phyloP scores from a whole-genome alignment of 441 rosid genomes.

The Eutrema salsugineum region DNA sequence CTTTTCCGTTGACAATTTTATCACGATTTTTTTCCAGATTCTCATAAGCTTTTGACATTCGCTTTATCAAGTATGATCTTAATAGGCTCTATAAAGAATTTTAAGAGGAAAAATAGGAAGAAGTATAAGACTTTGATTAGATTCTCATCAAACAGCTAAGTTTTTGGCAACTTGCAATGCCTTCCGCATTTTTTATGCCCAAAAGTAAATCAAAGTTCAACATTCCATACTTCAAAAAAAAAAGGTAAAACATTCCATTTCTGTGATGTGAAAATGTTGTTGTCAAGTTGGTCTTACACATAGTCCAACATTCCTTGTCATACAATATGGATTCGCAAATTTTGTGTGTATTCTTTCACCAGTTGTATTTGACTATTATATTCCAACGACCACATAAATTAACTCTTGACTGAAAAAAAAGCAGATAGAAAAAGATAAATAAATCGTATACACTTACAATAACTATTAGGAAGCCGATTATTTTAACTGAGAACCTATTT shows the following conservation, averaged over 20 bases:
- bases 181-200: conserved; percentile 16
- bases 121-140: conserved; percentile 15
- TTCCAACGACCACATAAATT: neutral
- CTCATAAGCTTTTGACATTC: conserved; percentile 24
- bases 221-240: too few species aligned
- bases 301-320: conserved; percentile 19
- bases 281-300: conserved; percentile 14
- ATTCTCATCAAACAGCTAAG: conserved; percentile 19
- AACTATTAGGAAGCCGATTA: too few species aligned
- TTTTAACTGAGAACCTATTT: neutral
- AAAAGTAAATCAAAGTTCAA: conserved; percentile 5
- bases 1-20: conserved; percentile 22
- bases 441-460: neutral
- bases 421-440: neutral
- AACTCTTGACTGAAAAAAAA: neutral
- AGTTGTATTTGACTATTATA: neutral
- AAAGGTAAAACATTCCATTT: conserved; percentile 20
- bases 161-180: conserved; percentile 17
- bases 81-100: neutral
- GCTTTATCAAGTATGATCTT: neutral
- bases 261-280: conserved; percentile 23
- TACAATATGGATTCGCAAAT: conserved; percentile 12
- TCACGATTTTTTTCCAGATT: neutral
- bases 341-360: neutral
- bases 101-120: conserved; percentile 5